These are phyloP conservation scores for Pseudonitzschia pungens DNA, from an alignment of 108 stramenopile species.

Conservation along the genomic window DNA sequence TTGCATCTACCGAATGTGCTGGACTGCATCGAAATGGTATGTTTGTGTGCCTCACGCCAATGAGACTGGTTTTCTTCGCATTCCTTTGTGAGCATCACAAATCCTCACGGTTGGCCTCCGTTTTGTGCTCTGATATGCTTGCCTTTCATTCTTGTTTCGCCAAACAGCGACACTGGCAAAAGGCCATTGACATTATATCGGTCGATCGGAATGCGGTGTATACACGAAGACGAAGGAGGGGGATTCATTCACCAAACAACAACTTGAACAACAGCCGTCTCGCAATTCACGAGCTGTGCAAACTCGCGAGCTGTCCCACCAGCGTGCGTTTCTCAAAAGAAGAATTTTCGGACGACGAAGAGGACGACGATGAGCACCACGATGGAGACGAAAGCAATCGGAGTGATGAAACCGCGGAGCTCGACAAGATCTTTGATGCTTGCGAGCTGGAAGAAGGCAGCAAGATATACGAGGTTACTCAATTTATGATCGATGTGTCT, in stretches of 20 bases:
- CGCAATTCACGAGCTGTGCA: constrained; percentile 34
- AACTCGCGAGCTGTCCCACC: neutral
- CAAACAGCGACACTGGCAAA: constrained; percentile 24
- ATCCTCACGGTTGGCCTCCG: no score
- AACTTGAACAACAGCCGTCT: constrained; percentile 7
- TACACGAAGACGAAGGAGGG: neutral
- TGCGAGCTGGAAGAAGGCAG: constrained; percentile 3
- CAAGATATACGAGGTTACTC: constrained; percentile 2
- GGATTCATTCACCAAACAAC: constrained; percentile 5
- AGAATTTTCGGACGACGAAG: constrained; percentile 35
- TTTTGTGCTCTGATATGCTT: no score
- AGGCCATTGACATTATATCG: constrained; percentile 8
- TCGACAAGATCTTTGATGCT: constrained; percentile 15
- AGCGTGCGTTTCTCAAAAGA: constrained; percentile 7
- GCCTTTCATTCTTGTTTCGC: neutral
- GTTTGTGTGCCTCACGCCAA: neutral
- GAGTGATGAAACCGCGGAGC: neutral
- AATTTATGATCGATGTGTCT: constrained; percentile 32
- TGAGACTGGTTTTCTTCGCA: no score
- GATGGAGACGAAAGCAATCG: neutral
- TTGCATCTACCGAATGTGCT: neutral
- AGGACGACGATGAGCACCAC: constrained; percentile 16
- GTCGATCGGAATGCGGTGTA: constrained; percentile 22
- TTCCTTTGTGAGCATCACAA: no score
- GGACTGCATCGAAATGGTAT: constrained; percentile 2